Percentiles rank a stretch among this genome's conserved stretches.
phyloP scores from a whole-genome alignment of 106 monocot genomes.

The Acanthochlamys bracteata region DNA sequence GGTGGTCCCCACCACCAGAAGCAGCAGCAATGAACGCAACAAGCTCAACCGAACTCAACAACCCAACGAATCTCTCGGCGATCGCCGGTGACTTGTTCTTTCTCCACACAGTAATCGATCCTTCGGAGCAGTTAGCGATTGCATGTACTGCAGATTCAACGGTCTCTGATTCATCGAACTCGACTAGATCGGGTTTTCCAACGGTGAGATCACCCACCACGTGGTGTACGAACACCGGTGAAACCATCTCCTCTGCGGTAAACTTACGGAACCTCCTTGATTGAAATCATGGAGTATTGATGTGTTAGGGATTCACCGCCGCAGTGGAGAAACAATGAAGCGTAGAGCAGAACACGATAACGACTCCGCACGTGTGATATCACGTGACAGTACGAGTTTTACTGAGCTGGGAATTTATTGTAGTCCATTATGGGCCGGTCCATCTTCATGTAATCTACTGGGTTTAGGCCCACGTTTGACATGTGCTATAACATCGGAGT shows the following conservation, averaged over 20 bases:
- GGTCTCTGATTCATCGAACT: constrained; percentile 46
- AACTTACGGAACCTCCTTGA: too few relatives aligned
- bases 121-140: constrained; percentile 43
- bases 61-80: constrained; percentile 33
- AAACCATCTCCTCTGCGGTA: constrained; percentile 4
- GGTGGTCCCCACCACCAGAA: constrained; percentile 6
- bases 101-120: constrained; percentile 46
- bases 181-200: constrained; percentile 52
- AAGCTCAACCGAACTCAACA: constrained; percentile 38
- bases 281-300: too few relatives aligned
- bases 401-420: too few relatives aligned
- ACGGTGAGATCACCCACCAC: constrained; percentile 64
- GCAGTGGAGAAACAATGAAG: too few relatives aligned
- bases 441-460: too few relatives aligned
- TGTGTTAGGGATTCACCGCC: too few relatives aligned
- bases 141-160: constrained; percentile 47
- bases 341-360: too few relatives aligned
- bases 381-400: too few relatives aligned
- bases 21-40: constrained; percentile 35
- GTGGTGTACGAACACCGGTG: constrained; percentile 52
- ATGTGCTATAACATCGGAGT: too few relatives aligned
- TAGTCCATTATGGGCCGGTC: too few relatives aligned
- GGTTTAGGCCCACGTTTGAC: too few relatives aligned
- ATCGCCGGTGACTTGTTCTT: not conserved
- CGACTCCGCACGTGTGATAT: too few relatives aligned